A percentile compares a stretch with the other conserved stretches of the same genome.
These are phyloP conservation scores for Rhododendron henanense DNA, from an alignment of 148 eudicot genomes.

Conservation along the genomic window DNA sequence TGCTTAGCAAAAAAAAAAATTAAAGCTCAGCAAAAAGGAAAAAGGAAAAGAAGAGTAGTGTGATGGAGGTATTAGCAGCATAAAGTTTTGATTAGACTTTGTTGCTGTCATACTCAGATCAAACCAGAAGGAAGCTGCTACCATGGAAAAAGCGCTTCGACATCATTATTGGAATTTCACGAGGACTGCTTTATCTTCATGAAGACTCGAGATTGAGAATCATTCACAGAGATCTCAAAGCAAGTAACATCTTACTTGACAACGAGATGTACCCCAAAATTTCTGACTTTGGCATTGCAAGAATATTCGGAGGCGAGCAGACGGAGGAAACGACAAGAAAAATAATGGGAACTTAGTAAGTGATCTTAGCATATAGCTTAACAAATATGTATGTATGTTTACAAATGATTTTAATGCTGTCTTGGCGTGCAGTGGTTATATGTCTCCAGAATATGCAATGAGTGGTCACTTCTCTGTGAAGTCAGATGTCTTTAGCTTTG, in stretches of 20 bases:
- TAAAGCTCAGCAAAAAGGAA: too few relatives aligned
- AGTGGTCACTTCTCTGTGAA: conserved; percentile 31
- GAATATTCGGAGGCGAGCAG: conserved; percentile 31
- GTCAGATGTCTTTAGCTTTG: conserved; percentile 35
- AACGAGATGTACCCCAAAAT: conserved; percentile 32
- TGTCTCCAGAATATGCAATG: conserved; percentile 38
- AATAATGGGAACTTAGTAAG: conserved; percentile 34
- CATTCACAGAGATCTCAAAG: conserved; percentile 37
- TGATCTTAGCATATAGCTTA: background rate
- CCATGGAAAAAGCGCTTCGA: conserved; percentile 27
- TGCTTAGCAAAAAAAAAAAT: background rate
- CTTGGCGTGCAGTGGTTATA: conserved; percentile 28
- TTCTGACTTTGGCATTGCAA: conserved; percentile 39
- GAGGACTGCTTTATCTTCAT: conserved; percentile 36
- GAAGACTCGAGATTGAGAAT: conserved; percentile 37
- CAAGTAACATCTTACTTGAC: conserved; percentile 35
- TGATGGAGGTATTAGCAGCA: background rate
- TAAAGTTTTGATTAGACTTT: conserved; percentile 1
- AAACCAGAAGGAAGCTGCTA: conserved; percentile 14
- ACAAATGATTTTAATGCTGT: background rate
- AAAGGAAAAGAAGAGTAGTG: background rate
- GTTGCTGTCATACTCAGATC: conserved; percentile 19
- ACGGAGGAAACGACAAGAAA: conserved; percentile 22
- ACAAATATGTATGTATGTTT: background rate
- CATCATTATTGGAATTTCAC: conserved; percentile 27